Evolutionary conservation across 106 monocot species (phyloP), one percentile per base, ranked within the genome.

Genomic region (Phalaenopsis equestris): DNA sequence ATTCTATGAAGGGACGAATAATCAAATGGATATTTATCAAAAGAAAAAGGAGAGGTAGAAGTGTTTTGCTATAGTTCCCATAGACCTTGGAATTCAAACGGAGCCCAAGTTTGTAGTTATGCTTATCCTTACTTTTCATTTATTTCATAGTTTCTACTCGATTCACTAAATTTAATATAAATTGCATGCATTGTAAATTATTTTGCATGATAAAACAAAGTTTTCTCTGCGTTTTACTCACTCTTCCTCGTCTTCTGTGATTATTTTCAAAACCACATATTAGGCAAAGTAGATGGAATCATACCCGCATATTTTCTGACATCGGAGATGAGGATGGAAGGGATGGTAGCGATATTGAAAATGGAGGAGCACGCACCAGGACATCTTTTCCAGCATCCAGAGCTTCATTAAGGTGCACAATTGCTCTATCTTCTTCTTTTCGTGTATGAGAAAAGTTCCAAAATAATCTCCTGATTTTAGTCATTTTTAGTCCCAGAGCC

Each of bases 231-330:
- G 21, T 21, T 24, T 65, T 8, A 65, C 64, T 65, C 21, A n/a
- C n/a, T 61, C 4, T 21, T 61, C n/a, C 6, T 70, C 14, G 21
- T 23, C 1, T 70, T 70, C 15, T 21, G 43, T n/a, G 18, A 5
- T 74, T 43, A 74, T 42, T 19, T 74, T 75, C 8, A 19, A 75
- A 75, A 43, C 16, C 74, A 43, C 43, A 1, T 79, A 46, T 67
- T 82, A 92, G 92, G 86, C 84, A 85, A 65, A 93, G 93, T 82
- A 88, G 84, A 81, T 93, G 93, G 93, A 93, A 93, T 75, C 90
- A 93, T 80, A 88, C 88, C 80, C 90, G 85, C 23, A 93, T 93
- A 19, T 93, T 90, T 80, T 90, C 93, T 75, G 90, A 93, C 75
- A 83, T 85, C 80, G 93, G 90, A 80, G 88, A 88, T 48, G 88